Evolutionary conservation across 441 rosid species (phyloP).

Genomic region (Erodium moschatum): DNA sequence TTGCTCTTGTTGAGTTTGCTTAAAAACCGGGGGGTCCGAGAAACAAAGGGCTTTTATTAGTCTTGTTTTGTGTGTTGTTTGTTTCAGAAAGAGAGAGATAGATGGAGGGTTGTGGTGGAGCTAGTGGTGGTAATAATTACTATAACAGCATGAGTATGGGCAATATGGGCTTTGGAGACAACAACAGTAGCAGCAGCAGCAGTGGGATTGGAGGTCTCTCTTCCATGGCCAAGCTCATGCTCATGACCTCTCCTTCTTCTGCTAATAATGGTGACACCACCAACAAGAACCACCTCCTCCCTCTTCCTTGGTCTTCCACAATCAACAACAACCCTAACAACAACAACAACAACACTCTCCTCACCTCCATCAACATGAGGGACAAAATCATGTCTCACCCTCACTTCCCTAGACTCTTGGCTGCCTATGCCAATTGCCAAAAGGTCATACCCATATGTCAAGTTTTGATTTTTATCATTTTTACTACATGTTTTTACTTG

Average conservation of each 20-base stretch:
- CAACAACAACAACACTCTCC: conserved; percentile 5
- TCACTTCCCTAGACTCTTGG: conserved; percentile 75
- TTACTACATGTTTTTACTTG: too few relatives aligned
- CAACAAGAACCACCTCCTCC: background rate
- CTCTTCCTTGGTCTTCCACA: background rate
- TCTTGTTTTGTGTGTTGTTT: background rate
- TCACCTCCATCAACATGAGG: conserved; percentile 15
- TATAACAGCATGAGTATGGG: background rate
- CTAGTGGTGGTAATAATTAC: background rate
- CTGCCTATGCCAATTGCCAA: conserved; percentile 80
- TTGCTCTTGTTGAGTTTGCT: background rate
- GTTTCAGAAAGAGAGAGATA: background rate
- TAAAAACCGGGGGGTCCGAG: conserved; percentile 2
- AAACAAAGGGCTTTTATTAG: conserved; percentile 1
- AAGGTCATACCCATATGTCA: conserved; percentile 33
- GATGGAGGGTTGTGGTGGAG: background rate
- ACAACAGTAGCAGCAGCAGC: background rate
- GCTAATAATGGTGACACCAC: background rate
- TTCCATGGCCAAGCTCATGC: conserved; percentile 5
- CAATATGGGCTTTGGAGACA: background rate
- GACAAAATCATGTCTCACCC: conserved; percentile 96
- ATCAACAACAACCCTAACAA: background rate
- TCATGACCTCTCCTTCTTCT: background rate
- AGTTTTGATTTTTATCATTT: too few relatives aligned
- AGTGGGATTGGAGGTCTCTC: background rate